A percentile compares a stretch with the other conserved stretches of the same genome.
Evolutionary conservation across 371 early-diverging fungal species (phyloP).

Genomic region (Choanephora cucurbitarum): DNA sequence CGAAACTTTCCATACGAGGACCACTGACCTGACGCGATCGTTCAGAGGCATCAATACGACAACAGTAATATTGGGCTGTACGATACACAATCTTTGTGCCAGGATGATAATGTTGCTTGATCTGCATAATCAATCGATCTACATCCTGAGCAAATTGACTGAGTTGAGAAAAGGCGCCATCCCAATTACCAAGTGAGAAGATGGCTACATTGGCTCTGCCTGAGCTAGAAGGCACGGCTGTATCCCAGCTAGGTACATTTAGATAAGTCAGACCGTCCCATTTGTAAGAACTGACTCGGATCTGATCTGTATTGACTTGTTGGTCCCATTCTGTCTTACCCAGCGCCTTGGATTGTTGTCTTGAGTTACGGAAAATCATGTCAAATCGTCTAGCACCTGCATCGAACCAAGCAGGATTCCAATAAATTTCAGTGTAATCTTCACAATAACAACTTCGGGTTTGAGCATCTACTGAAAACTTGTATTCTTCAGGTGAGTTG

Average conservation of each 20-base stretch:
- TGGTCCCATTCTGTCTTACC: constrained; percentile 28
- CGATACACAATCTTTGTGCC: constrained; percentile 46
- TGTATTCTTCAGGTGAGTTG: constrained; percentile 11
- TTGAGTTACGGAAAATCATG: constrained; percentile 20
- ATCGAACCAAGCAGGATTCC: constrained; percentile 40
- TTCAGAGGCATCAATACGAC: constrained; percentile 42
- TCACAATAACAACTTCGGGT: constrained; percentile 52
- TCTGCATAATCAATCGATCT: constrained; percentile 26
- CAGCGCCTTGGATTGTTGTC: constrained; percentile 6
- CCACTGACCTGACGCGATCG: constrained; percentile 43
- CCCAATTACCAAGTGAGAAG: constrained; percentile 58
- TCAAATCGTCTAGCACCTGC: constrained; percentile 21
- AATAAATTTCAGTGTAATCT: constrained; percentile 43
- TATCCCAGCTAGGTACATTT: constrained; percentile 40
- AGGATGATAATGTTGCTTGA: constrained; percentile 31
- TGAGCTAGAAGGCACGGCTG: constrained; percentile 22
- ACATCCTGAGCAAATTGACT: constrained; percentile 31
- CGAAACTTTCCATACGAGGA: constrained; percentile 41
- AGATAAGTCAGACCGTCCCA: constrained; percentile 57
- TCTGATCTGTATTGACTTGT: background rate
- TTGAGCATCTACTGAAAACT: constrained; percentile 4
- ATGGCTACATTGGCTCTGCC: constrained; percentile 25
- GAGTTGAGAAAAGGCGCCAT: constrained; percentile 45
- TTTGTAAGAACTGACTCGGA: constrained; percentile 36
- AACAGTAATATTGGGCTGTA: constrained; percentile 58